These are phyloP conservation scores for Leccinum solheimii DNA, from an alignment of 1,284 basidiomycete species.

Conservation along the genomic window DNA sequence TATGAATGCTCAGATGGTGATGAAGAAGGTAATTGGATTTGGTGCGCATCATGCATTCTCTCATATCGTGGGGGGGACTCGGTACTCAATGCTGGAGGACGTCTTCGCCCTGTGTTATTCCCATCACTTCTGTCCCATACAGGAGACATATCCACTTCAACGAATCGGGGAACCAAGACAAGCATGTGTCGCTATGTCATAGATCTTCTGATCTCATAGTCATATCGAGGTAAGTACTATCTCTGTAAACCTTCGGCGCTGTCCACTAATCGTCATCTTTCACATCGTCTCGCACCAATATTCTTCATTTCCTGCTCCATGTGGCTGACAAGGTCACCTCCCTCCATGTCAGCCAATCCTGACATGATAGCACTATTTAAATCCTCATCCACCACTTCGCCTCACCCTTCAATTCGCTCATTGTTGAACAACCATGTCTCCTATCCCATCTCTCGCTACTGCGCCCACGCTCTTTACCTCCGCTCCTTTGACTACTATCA, in stretches of 20 bases:
- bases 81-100: background rate
- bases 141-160: background rate
- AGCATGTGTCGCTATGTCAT: background rate
- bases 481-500: constrained; percentile 3
- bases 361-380: background rate
- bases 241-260: background rate
- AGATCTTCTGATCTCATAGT: background rate
- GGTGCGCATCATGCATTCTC: background rate
- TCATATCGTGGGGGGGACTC: background rate
- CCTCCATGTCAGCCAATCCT: constrained; percentile 6
- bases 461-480: constrained; percentile 1
- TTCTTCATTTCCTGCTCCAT: background rate
- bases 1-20: background rate
- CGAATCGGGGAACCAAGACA: background rate
- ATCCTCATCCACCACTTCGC: background rate
- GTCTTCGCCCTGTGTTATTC: background rate
- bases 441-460: constrained; percentile 19
- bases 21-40: background rate
- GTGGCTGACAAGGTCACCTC: background rate
- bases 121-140: background rate
- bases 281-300: background rate
- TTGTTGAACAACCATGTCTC: constrained; percentile 24
- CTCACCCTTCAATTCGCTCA: constrained; percentile 5
- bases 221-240: background rate
- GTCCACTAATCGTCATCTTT: background rate